phyloP scores from a whole-genome alignment of 306 rosid genomes.

The Ormosia semicastrata region DNA sequence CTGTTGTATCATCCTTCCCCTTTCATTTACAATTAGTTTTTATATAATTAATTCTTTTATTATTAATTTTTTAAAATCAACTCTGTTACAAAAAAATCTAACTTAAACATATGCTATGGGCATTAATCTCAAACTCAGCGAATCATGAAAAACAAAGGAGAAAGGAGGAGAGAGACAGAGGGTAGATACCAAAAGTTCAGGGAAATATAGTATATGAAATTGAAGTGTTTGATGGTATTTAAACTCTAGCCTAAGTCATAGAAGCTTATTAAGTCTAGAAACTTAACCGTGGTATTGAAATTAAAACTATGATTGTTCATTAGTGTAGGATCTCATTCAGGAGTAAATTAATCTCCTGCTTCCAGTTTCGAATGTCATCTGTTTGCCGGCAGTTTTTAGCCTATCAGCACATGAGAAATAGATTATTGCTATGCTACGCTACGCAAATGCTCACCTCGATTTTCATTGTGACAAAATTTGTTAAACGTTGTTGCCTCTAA shows the following conservation, averaged over 20 bases:
- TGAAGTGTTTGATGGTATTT: not conserved
- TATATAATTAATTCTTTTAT: not conserved
- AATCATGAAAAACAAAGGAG: not conserved
- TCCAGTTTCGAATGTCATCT: too few species aligned
- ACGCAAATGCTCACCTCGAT: not conserved
- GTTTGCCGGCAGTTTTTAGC: not conserved
- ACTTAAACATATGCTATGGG: not conserved
- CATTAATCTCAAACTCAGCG: not conserved
- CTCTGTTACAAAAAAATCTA: not conserved
- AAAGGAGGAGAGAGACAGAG: not conserved
- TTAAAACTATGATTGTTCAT: not conserved
- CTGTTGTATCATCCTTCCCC: conserved; percentile 5
- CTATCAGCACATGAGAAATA: not conserved
- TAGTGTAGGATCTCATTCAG: not conserved
- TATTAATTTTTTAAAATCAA: not conserved
- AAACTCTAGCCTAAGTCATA: not conserved
- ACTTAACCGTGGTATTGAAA: not conserved
- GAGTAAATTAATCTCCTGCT: not conserved
- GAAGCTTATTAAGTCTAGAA: not conserved
- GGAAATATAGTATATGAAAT: not conserved
- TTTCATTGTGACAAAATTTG: not conserved
- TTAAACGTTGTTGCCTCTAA: not conserved
- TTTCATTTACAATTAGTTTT: not conserved
- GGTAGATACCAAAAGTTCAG: not conserved
- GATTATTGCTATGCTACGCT: not conserved